A percentile compares a stretch with the other conserved stretches of the same genome.
Evolutionary conservation across 2,329 filamentous ascomycete species (phyloP).

Genomic region (Lachnellula arida): DNA sequence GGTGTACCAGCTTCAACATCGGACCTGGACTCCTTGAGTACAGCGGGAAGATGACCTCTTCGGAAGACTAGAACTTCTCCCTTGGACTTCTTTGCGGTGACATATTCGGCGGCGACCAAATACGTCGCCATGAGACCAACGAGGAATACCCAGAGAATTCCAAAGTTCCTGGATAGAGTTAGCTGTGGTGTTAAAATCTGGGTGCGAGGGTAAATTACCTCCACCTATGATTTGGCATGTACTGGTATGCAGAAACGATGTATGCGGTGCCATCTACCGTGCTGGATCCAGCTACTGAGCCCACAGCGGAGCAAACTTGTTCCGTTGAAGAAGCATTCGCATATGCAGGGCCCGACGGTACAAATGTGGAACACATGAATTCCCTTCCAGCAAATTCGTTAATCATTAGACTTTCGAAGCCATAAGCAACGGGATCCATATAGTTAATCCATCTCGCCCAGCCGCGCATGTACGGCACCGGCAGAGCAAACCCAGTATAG

Average conservation of each 20-base stretch:
- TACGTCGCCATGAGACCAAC: conserved; percentile 58
- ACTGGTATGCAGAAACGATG: conserved; percentile 49
- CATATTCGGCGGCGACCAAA: conserved; percentile 57
- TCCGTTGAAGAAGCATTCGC: conserved; percentile 4
- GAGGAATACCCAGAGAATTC: conserved; percentile 61
- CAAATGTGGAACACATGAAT: conserved; percentile 15
- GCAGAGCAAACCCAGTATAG: conserved; percentile 38
- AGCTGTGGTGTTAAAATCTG: neutral
- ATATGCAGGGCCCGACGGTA: conserved; percentile 18
- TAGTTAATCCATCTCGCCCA: conserved; percentile 85
- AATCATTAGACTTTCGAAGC: conserved; percentile 74
- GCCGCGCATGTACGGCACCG: conserved; percentile 57
- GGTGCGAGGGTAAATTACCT: conserved; percentile 29
- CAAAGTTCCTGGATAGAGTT: conserved; percentile 46
- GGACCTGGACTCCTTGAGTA: neutral
- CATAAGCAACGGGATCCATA: conserved; percentile 55
- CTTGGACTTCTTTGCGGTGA: conserved; percentile 63
- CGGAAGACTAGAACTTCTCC: conserved; percentile 51
- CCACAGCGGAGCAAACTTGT: conserved; percentile 51
- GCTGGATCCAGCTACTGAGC: conserved; percentile 47
- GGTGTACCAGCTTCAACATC: neutral
- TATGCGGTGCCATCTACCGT: conserved; percentile 55
- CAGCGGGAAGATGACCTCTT: neutral
- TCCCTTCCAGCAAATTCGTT: conserved; percentile 58
- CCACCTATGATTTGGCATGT: conserved; percentile 58